Evolutionary conservation across 1,284 basidiomycete species (phyloP).

Genomic region (Marasmius oreades): DNA sequence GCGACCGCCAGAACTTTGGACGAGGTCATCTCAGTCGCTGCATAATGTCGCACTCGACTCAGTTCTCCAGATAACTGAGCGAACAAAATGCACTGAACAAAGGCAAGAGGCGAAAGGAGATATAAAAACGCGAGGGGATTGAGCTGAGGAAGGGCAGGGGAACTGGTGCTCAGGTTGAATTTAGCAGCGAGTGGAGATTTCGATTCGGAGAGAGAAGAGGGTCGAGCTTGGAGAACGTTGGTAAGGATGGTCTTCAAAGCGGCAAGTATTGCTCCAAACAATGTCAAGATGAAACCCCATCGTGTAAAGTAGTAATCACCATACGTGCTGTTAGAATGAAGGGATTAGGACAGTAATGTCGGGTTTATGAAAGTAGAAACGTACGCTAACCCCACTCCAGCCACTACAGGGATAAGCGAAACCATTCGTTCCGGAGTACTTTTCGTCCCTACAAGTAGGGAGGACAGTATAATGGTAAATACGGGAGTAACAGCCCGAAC

Average conservation of each 20-base stretch:
- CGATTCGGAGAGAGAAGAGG: constrained; percentile 12
- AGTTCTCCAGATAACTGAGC: constrained; percentile 81
- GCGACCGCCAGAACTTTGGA: constrained; percentile 54
- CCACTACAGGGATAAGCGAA: constrained; percentile 83
- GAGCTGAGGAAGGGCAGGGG: constrained; percentile 33
- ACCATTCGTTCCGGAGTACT: constrained; percentile 60
- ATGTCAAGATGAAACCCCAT: constrained; percentile 79
- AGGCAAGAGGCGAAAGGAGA: constrained; percentile 84
- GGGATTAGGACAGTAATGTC: constrained; percentile 2
- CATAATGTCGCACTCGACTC: constrained; percentile 52
- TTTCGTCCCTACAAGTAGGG: constrained; percentile 47
- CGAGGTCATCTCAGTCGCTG: constrained; percentile 47
- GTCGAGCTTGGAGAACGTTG: constrained; percentile 62
- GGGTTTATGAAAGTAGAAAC: constrained; percentile 30
- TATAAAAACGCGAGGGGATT: constrained; percentile 86
- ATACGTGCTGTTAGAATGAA: constrained; percentile 65
- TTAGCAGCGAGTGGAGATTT: constrained; percentile 17
- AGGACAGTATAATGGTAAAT: constrained; percentile 81
- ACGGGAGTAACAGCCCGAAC: constrained; percentile 89
- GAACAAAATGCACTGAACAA: constrained; percentile 78
- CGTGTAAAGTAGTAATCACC: constrained; percentile 88
- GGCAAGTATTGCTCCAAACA: constrained; percentile 85
- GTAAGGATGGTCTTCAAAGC: constrained; percentile 91
- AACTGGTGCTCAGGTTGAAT: neutral
- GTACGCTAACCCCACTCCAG: constrained; percentile 90